Evolutionary conservation across 345 rosid genomes (phyloP), one percentile per base, ranked within the genome.

Genomic region (Camelina hispida): DNA sequence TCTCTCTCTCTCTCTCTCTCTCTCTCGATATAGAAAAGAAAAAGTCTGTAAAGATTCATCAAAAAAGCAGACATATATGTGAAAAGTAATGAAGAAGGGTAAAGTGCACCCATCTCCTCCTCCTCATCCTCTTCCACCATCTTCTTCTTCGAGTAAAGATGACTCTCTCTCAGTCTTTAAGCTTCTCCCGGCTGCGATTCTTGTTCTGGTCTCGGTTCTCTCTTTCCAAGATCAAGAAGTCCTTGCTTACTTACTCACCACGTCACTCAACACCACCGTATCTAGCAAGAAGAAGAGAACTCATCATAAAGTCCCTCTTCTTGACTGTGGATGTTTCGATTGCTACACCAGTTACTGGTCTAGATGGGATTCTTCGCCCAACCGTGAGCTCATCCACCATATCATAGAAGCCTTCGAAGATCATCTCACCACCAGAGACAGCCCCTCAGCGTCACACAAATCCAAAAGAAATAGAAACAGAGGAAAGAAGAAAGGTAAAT

Each of bases 361-460:
- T 72, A 52, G 87, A 3, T 93, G 97, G 98, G 97, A 93, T 77
- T 89, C 89, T 2, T 91, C 96, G 0, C 78, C 87, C 2, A 88
- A 86, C 71, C 87, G 87, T 4, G 96, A 93, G 76, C 88, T 83
- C 58, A 88, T 93, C 63, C 86, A 91, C 68, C 90, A 85, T 66
- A 93, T 65, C 38, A 93, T 93, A 12, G 97, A 93, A 48, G 91
- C 94, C 15, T 93, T 88, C 60, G 97, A 93, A 77, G 96, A 89
- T 10, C 93, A 89, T 44, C 66, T 89, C 60, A 46, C 76, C 53
- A 70, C 14, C 42, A 82, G 81, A 22, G 91, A 85, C 46, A 59
- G 40, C 30, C 30, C 30, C 53, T 22, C 77, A 5, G 46, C 75
- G 5, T 75, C 79, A n/a, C 83, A 71, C 72, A 89, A 80, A 42